Evolutionary conservation across 768 basidiomycete species (phyloP), one percentile per base, ranked within the genome.

Genomic region (Steccherinum ochraceum): DNA sequence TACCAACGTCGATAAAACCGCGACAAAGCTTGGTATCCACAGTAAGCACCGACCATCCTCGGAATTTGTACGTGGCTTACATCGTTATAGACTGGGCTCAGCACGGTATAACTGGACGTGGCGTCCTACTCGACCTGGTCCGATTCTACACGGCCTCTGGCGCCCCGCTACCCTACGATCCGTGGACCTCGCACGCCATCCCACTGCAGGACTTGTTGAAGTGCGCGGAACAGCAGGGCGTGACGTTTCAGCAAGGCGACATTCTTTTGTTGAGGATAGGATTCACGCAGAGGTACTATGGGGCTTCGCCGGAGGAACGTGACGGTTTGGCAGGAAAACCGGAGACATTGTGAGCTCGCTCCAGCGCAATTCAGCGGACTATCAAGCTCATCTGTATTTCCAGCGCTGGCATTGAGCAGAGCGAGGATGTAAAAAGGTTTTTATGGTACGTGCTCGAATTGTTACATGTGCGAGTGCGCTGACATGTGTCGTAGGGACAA

Each of bases 401-500:
- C 48, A 84, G 83, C 56, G 81, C 84, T 40, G 83, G 84, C 2
- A 78, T 86, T 43, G 82, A 84, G 52, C 82, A 84, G 61, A 73
- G 75, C 20, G 80, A 83, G 16, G 81, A 81, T 39, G 83, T 84
- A 83, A 86, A 84, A 56, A 73, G 77, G 7, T 86, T 84, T 67
- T 64, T 85, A n/a, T 87, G 84, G 83, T 82, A 60, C 12, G 70
- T 62, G 3, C n/a, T n/a, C n/a, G n/a, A n/a, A n/a, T n/a, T n/a
- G n/a, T n/a, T n/a, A n/a, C n/a, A n/a, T n/a, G n/a, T n/a, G n/a
- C n/a, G n/a, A n/a, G n/a, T n/a, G n/a, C n/a, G n/a, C n/a, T n/a
- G n/a, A n/a, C n/a, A n/a, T n/a, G n/a, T n/a, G n/a, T n/a, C n/a
- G 7, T 52, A 83, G 84, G 84, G 74, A 86, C 63, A 85, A 84